Percentiles rank a stretch among this genome's conserved stretches.
Conservation (phyloP, 176 grass and related monocot species). For the maize (Zea mays) region DNA sequence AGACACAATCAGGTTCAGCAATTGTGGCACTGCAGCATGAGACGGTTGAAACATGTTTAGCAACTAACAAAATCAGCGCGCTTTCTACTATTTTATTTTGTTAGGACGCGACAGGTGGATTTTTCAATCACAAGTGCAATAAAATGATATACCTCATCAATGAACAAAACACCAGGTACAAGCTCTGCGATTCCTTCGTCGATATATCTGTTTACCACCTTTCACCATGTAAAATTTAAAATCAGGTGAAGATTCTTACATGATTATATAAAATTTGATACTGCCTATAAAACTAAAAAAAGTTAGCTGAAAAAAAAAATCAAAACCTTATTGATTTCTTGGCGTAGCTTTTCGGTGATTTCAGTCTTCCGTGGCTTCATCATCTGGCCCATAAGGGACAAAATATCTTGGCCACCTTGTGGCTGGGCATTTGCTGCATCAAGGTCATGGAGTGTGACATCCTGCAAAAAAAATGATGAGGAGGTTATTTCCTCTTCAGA, state of each 20-base stretch:
- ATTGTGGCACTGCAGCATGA: neutral
- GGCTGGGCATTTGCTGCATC: slow-evolving; percentile 98
- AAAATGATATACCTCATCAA: slow-evolving; percentile 73
- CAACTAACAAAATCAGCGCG: neutral
- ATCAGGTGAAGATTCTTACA: neutral
- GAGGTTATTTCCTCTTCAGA: slow-evolving; percentile 20
- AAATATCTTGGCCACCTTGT: slow-evolving; percentile 98
- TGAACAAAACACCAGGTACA: slow-evolving; percentile 91
- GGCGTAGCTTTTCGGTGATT: slow-evolving; percentile 76
- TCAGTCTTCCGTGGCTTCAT: slow-evolving; percentile 85
- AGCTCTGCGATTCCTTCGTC: slow-evolving; percentile 96
- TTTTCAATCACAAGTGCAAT: neutral
- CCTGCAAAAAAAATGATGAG: slow-evolving; percentile 46
- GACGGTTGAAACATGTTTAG: neutral
- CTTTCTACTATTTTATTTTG: neutral
- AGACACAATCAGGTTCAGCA: slow-evolving; percentile 39
- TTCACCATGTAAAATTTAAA: slow-evolving; percentile 34
- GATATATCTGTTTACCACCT: slow-evolving; percentile 92
- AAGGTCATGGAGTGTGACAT: slow-evolving; percentile 91
- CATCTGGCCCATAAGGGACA: slow-evolving; percentile 98
- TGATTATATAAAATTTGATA: neutral
- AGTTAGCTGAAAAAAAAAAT: neutral
- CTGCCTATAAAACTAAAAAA: slow-evolving; percentile 11
- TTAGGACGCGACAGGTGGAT: neutral
- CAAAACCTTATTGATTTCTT: slow-evolving; percentile 92